Evolutionary conservation across 495 filamentous ascomycete species (phyloP).

Genomic region (Lophium mytilinum): DNA sequence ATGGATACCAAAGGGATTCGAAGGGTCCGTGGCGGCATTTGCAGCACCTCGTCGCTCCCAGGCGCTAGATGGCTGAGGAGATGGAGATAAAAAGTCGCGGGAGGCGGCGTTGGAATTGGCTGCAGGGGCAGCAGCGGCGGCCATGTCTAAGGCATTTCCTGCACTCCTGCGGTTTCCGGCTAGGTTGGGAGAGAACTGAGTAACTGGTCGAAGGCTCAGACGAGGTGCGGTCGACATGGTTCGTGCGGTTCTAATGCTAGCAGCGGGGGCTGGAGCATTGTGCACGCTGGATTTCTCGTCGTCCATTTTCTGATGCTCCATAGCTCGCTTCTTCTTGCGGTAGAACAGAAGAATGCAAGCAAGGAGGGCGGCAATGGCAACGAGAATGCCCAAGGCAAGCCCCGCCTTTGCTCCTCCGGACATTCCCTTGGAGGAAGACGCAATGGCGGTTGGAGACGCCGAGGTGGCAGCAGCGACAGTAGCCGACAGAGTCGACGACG

Average conservation of each 20-base stretch:
- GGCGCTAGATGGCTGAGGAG: constrained; percentile 32
- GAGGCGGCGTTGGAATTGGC: not conserved
- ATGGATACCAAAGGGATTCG: constrained; percentile 40
- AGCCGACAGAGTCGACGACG: constrained; percentile 25
- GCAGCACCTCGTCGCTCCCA: constrained; percentile 44
- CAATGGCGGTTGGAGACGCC: constrained; percentile 25
- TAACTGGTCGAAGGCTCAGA: constrained; percentile 79
- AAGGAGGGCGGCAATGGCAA: constrained; percentile 54
- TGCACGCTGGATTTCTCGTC: constrained; percentile 53
- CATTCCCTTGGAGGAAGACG: constrained; percentile 40
- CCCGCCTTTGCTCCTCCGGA: constrained; percentile 71
- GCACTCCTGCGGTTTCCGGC: constrained; percentile 40
- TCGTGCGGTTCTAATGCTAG: constrained; percentile 30
- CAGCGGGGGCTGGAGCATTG: constrained; percentile 24
- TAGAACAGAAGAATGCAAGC: constrained; percentile 56
- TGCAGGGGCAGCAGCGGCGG: constrained; percentile 29
- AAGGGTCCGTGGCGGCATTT: constrained; percentile 34
- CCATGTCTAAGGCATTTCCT: constrained; percentile 35
- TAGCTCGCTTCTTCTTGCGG: constrained; percentile 53
- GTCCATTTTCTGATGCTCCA: constrained; percentile 40
- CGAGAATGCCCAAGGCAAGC: constrained; percentile 66
- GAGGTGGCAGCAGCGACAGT: constrained; percentile 27
- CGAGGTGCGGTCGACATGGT: constrained; percentile 55
- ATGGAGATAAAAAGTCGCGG: constrained; percentile 11
- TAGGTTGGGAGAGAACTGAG: constrained; percentile 74